Conservation (phyloP, 2,329 filamentous ascomycete genomes). For the Blumeria hordei region DNA sequence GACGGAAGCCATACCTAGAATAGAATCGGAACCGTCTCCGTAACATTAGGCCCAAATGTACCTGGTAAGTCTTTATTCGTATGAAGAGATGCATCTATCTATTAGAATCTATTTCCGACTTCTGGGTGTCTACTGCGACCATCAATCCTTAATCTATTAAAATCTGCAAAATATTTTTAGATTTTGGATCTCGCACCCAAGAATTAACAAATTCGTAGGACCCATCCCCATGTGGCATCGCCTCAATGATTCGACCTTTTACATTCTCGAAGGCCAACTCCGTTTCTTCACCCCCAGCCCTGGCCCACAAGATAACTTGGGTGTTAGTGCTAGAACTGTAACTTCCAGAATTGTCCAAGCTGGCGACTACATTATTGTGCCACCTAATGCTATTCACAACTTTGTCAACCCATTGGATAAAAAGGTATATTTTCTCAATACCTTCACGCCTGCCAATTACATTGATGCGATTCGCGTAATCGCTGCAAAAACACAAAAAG, state of each 20-base stretch:
- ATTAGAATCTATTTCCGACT: not conserved
- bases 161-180: not conserved
- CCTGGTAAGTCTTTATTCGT: not conserved
- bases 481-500: slow-evolving; percentile 2
- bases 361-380: slow-evolving; percentile 30
- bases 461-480: slow-evolving; percentile 7
- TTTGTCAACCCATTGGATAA: slow-evolving; percentile 29
- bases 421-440: slow-evolving; percentile 30
- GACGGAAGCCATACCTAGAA: slow-evolving; percentile 19
- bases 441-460: slow-evolving; percentile 22
- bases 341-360: slow-evolving; percentile 16
- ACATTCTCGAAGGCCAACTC: slow-evolving; percentile 25
- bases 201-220: slow-evolving; percentile 14
- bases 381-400: slow-evolving; percentile 26
- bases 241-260: slow-evolving; percentile 34
- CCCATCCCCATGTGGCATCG: slow-evolving; percentile 27
- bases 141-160: not conserved
- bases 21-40: slow-evolving; percentile 22
- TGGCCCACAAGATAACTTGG: not conserved
- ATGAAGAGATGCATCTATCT: too few species aligned
- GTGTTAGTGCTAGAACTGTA: not conserved
- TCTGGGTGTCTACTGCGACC: not conserved
- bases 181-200: not conserved
- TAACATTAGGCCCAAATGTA: slow-evolving; percentile 17
- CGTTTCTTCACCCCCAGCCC: slow-evolving; percentile 17